phyloP scores from a whole-genome alignment of 2,329 filamentous ascomycete species.

The Amauroascus verrucosus region DNA sequence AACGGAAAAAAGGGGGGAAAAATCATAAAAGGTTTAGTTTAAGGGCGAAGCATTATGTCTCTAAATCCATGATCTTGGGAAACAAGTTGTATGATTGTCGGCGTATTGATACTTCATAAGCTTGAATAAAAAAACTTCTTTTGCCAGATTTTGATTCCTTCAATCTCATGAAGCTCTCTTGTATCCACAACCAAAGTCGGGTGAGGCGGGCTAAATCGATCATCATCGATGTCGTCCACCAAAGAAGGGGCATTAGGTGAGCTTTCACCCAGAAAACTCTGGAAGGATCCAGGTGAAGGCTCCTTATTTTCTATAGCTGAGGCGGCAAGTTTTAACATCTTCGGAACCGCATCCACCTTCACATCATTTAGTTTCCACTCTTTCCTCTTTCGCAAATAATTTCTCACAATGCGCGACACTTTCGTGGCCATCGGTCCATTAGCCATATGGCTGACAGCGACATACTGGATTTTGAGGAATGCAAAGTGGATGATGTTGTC shows the following conservation, averaged over 20 bases:
- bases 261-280: neutral
- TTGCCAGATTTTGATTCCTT: conserved; percentile 22
- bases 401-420: conserved; percentile 2
- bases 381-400: neutral
- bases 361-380: neutral
- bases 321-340: neutral
- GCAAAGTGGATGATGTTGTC: conserved; percentile 19
- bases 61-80: neutral
- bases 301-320: neutral
- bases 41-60: neutral
- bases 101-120: conserved; percentile 13
- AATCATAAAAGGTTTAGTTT: no score
- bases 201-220: neutral
- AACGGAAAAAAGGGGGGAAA: no score
- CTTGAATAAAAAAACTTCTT: conserved; percentile 19
- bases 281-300: neutral
- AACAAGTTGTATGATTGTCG: neutral
- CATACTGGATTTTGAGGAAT: conserved; percentile 18
- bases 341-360: neutral
- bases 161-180: conserved; percentile 16
- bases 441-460: conserved; percentile 19
- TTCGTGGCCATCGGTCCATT: conserved; percentile 11
- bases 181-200: neutral
- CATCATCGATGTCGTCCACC: conserved; percentile 1
- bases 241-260: neutral